Conservation (phyloP, 2,329 filamentous ascomycete species). For the Ascochyta koolunga region DNA sequence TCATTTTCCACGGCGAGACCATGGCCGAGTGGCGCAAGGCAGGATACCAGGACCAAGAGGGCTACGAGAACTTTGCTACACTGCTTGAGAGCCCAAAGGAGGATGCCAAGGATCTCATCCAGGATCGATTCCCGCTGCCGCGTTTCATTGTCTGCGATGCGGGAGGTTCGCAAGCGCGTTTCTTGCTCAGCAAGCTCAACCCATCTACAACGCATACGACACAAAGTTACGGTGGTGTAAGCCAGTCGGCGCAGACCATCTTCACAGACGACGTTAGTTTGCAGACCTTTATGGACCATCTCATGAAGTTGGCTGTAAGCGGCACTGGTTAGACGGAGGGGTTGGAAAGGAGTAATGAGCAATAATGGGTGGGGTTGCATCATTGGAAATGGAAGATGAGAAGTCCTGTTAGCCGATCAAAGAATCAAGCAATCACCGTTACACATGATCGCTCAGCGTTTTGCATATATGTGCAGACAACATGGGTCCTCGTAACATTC, state of each 20-base stretch:
- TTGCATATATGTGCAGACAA: not conserved
- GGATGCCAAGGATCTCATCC: slow-evolving; percentile 96
- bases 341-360: not conserved
- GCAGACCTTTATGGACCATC: slow-evolving; percentile 98
- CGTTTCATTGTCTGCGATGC: slow-evolving; percentile 98
- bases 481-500: too few species aligned
- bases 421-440: slow-evolving; percentile 1
- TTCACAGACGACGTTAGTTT: slow-evolving; percentile 98
- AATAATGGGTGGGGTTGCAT: not conserved
- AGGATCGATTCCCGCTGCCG: slow-evolving; percentile 95
- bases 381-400: not conserved
- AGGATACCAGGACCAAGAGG: slow-evolving; percentile 96
- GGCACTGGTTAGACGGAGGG: slow-evolving; percentile 36
- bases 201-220: slow-evolving; percentile 96
- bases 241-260: slow-evolving; percentile 92
- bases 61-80: slow-evolving; percentile 92
- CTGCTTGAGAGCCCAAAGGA: slow-evolving; percentile 94
- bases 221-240: slow-evolving; percentile 86
- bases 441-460: not conserved
- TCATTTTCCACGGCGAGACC: slow-evolving; percentile 98
- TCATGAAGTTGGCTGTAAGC: slow-evolving; percentile 78
- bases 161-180: slow-evolving; percentile 96
- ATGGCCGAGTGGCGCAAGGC: slow-evolving; percentile 98
- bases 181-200: slow-evolving; percentile 95
- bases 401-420: not conserved